Percentiles rank a stretch among this genome's conserved stretches.
Evolutionary conservation across 2,329 filamentous ascomycete species (phyloP).

Genomic region (Sporothrix humicola): DNA sequence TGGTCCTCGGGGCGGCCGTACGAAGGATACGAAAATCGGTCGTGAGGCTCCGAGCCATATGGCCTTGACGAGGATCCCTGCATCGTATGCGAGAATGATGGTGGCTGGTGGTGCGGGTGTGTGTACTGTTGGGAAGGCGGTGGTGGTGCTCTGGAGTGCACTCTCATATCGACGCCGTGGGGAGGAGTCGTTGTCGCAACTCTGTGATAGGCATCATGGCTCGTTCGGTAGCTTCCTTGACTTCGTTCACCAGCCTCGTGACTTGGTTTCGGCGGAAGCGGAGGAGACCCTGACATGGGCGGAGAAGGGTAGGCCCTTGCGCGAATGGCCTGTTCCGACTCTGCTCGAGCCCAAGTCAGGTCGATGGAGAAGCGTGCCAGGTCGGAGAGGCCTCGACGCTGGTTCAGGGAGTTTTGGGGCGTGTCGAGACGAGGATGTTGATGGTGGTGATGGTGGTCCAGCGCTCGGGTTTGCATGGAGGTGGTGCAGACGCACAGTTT

Average conservation of each 20-base stretch:
- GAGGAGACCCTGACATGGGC: conserved; percentile 75
- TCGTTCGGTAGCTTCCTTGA: conserved; percentile 54
- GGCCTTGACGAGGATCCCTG: conserved; percentile 40
- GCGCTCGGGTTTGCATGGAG: conserved; percentile 62
- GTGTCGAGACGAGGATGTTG: conserved; percentile 47
- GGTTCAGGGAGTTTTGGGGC: conserved; percentile 58
- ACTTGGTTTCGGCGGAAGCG: conserved; percentile 63
- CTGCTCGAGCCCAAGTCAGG: conserved; percentile 61
- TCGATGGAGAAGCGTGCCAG: conserved; percentile 61
- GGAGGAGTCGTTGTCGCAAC: conserved; percentile 42
- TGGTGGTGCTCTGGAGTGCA: conserved; percentile 35
- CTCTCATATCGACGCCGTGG: conserved; percentile 47
- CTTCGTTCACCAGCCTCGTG: conserved; percentile 63
- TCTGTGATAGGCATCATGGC: conserved; percentile 59
- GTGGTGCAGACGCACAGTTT: conserved; percentile 37
- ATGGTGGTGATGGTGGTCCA: conserved; percentile 38
- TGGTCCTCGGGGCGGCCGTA: conserved; percentile 49
- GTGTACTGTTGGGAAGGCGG: conserved; percentile 1
- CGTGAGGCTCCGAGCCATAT: conserved; percentile 48
- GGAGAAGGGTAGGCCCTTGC: conserved; percentile 71
- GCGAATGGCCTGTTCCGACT: conserved; percentile 59
- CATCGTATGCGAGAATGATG: conserved; percentile 6
- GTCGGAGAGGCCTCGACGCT: conserved; percentile 63
- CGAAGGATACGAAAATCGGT: conserved; percentile 48
- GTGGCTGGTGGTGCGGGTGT: conserved; percentile 27